Evolutionary conservation across 2,329 filamentous ascomycete genomes (phyloP), one percentile per base, ranked within the genome.

Genomic region (Penicillium sp.): DNA sequence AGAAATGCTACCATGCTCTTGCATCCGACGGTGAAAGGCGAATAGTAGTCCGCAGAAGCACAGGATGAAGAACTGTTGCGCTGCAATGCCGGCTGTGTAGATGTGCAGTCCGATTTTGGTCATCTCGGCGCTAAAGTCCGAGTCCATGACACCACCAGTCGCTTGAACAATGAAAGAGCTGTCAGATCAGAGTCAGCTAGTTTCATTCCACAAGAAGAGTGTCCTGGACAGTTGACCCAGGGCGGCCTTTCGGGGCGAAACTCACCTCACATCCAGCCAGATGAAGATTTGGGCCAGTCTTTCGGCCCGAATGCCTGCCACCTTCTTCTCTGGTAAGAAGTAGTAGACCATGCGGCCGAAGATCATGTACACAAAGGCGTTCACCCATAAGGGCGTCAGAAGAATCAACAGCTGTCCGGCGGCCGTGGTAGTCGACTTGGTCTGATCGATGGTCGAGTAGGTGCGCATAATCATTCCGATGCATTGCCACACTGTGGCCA

Each of bases 151-250:
- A 47, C 45, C 45, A 22, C 45, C 45, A 24, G 45, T 47, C 12
- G 45, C 45, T 40, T 47, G 45, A 22, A 47, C 35, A 38, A 47
- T 47, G 45, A 47, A 47, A 29, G 45, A 47, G 45, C 45, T 47
- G 19, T 24, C 12, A 19, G 7, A 12, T 29, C 35, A 40, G 28
- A 33, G 35, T 47, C 32, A 47, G 45, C 37, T 26, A 33, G 28
- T 40, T 28, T 21, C 6, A 15, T 34, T 24, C n/a, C 31, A 21
- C 28, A 9, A 44, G 32, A 33, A n/a, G 31, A 33, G 31, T n/a
- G 31, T 33, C 31, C 31, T 33, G 31, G 15, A 33, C 31, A 33
- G 31, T 33, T 33, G 31, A 33, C 31, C 31, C 31, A 33, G 15
- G 31, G 15, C 15, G 15, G 13, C 31, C 31, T 33, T 33, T 33